phyloP scores from a whole-genome alignment of 75 land plant genomes.

The Pinus tabuliformis region DNA sequence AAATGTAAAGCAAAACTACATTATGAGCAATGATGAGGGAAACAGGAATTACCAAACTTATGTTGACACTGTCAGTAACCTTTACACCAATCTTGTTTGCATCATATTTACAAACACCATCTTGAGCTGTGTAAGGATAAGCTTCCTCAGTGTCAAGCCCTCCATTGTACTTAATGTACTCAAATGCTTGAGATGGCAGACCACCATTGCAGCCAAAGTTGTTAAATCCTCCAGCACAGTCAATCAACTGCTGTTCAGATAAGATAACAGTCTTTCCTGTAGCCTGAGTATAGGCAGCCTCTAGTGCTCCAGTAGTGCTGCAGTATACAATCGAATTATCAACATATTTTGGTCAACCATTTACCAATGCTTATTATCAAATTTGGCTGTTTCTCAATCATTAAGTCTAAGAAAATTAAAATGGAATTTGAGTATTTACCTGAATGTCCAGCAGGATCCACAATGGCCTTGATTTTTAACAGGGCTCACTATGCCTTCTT shows the following conservation, averaged over 20 bases:
- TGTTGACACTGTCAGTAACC: constrained; percentile 90
- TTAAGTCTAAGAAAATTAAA: background rate
- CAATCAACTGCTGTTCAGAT: constrained; percentile 98
- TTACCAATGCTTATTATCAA: background rate
- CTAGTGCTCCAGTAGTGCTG: constrained; percentile 96
- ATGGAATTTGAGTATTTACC: constrained; percentile 29
- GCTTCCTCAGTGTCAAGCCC: constrained; percentile 96
- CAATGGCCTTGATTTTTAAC: constrained; percentile 89
- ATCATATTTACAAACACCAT: constrained; percentile 72
- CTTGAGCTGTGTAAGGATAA: constrained; percentile 80
- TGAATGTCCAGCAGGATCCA: constrained; percentile 99
- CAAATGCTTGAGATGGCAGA: constrained; percentile 96
- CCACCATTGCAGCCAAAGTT: constrained; percentile 98
- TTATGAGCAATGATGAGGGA: no score
- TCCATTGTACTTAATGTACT: constrained; percentile 92
- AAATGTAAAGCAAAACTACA: no score
- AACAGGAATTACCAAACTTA: constrained; percentile 59
- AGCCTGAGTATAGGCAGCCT: constrained; percentile 96
- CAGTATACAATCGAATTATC: background rate
- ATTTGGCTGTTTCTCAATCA: background rate
- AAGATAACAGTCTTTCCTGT: constrained; percentile 74
- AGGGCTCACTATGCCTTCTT: constrained; percentile 81
- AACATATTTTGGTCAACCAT: background rate
- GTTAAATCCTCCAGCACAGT: constrained; percentile 85
- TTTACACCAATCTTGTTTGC: constrained; percentile 71